Evolutionary conservation across 495 filamentous ascomycete species (phyloP), one percentile per base, ranked within the genome.

Genomic region (Aspergillus saccharolyticus): DNA sequence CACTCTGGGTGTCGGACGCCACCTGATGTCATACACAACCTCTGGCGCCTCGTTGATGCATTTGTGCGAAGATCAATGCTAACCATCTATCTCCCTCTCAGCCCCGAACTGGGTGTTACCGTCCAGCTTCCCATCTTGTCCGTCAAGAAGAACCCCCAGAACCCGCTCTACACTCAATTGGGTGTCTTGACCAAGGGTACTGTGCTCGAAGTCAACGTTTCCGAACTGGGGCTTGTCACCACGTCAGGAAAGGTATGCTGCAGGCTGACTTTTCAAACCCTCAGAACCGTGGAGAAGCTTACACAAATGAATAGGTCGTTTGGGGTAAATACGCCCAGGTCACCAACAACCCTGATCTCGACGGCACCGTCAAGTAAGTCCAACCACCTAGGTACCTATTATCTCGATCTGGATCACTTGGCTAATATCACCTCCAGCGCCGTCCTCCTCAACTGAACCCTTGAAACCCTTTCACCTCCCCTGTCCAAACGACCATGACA

Each of bases 111-210:
- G 14, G 86, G 81, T 49, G 91, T 96, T 16, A 96, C 91, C 3
- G 89, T 97, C 9, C 92, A 98, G 64, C 75, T 98, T 18, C 94
- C 93, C 16, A 96, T 98, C 55, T 82, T 98, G 52, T 81, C 81
- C 44, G 94, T 99, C 62, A 97, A 97, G 81, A 97, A 99, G 86
- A 98, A 97, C 77, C 94, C 94, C 12, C 89, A 94, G 76, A 92
- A 89, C 68, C 91, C 90, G 2, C 83, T 97, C 70, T 97, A 90
- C 71, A 97, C 95, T 4, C 93, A 96, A 64, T 78, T 97, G 17
- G 94, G 94, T 57, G 94, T 97, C 7, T 68, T 98, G 62, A 96
- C 90, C 25, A 94, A 92, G 76, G 94, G 94, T 52, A 97, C 94
- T 10, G 89, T 97, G 56, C 83, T 96, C 62, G 94, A 98, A 75